These are phyloP conservation scores for Carex kokanica DNA, from an alignment of 176 grass and related monocot genomes.

Conservation along the genomic window DNA sequence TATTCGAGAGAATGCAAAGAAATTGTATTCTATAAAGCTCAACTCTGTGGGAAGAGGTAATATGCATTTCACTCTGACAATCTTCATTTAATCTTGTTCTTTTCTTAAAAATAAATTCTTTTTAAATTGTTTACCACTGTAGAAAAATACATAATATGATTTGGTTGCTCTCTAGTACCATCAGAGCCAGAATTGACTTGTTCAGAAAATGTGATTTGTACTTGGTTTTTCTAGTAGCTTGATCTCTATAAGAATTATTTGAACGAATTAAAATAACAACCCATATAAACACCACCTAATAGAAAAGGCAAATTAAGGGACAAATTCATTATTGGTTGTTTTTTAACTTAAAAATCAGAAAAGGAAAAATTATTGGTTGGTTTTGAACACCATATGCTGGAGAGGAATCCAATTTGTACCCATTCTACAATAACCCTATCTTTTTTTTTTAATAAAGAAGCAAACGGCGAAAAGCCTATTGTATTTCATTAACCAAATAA, in stretches of 20 bases:
- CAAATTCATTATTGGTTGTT: background rate
- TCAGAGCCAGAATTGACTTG: background rate
- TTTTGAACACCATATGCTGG: background rate
- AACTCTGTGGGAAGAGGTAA: conserved; percentile 83
- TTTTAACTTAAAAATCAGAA: background rate
- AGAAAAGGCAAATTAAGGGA: background rate
- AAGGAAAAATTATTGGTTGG: background rate
- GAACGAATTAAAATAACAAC: background rate
- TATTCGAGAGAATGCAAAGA: conserved; percentile 94
- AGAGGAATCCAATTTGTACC: background rate
- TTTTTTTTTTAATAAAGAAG: background rate
- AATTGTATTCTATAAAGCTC: conserved; percentile 67
- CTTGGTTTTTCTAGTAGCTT: background rate
- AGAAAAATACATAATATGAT: background rate
- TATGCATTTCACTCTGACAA: background rate
- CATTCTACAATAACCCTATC: background rate
- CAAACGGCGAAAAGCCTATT: no score
- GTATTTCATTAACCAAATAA: no score
- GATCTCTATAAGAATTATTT: conserved; percentile 20
- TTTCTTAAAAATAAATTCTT: conserved; percentile 13
- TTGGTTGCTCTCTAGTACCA: conserved; percentile 21
- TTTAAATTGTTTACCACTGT: background rate
- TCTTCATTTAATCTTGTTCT: conserved; percentile 27
- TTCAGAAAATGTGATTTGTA: conserved; percentile 12
- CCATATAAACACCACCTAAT: background rate